Conservation (phyloP, 176 grass and related monocot species). For the Coix lacrymajobi region DNA sequence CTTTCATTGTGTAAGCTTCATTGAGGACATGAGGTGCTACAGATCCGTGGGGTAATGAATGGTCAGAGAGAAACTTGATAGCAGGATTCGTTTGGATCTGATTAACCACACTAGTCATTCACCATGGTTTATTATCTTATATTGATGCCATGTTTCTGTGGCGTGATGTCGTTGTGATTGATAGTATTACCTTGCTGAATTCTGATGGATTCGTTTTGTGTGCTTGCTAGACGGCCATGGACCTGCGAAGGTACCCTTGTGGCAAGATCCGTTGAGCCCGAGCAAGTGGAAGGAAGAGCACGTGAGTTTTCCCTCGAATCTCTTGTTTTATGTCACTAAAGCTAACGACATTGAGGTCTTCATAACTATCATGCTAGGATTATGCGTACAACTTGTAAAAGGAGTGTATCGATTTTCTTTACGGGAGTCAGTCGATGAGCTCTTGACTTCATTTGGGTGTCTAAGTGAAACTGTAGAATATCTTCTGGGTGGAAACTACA, state of each 20-base stretch:
- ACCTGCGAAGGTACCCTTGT: constrained; percentile 36
- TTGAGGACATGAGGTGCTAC: too few species aligned
- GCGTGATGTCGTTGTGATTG: not conserved
- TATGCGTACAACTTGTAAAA: not conserved
- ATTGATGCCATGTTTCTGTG: not conserved
- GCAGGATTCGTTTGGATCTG: too few species aligned
- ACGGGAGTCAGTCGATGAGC: too few species aligned
- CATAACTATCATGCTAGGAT: not conserved
- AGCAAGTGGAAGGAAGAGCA: constrained; percentile 71
- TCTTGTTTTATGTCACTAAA: not conserved
- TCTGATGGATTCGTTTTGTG: not conserved
- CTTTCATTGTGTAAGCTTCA: too few species aligned
- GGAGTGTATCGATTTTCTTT: not conserved
- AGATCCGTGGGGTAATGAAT: too few species aligned
- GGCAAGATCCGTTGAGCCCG: constrained; percentile 45
- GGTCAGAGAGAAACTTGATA: too few species aligned
- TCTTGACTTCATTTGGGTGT: not conserved
- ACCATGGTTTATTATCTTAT: too few species aligned
- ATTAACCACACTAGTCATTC: too few species aligned
- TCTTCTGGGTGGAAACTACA: not conserved
- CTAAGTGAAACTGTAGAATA: not conserved
- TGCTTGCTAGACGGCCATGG: constrained; percentile 42
- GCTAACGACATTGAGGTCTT: not conserved
- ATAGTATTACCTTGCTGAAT: not conserved
- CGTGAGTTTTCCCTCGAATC: constrained; percentile 31